Evolutionary conservation across 2,329 filamentous ascomycete species (phyloP).

Genomic region (Paecilomyces sp.): DNA sequence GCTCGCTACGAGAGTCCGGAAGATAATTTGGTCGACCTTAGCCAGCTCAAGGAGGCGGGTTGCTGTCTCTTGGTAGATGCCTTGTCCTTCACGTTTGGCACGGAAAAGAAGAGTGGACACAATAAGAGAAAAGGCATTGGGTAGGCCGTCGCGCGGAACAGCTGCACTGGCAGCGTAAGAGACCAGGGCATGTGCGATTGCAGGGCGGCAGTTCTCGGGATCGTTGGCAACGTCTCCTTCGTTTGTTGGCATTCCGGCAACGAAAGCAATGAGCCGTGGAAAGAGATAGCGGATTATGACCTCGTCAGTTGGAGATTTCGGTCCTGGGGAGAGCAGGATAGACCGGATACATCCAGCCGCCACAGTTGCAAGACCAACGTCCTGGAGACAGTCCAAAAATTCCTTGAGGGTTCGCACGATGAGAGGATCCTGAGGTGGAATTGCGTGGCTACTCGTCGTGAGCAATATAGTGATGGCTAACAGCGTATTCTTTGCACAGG

Average conservation of each 20-base stretch:
- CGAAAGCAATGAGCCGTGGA: constrained; percentile 68
- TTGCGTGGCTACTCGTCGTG: constrained; percentile 66
- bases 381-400: constrained; percentile 70
- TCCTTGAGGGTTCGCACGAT: constrained; percentile 71
- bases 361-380: constrained; percentile 62
- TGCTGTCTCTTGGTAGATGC: constrained; percentile 65
- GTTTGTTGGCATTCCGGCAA: constrained; percentile 45
- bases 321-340: constrained; percentile 61
- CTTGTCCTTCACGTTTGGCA: constrained; percentile 55
- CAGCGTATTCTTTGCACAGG: constrained; percentile 88
- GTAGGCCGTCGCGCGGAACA: constrained; percentile 20
- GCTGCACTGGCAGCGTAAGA: constrained; percentile 53
- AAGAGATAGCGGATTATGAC: constrained; percentile 68
- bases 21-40: constrained; percentile 62
- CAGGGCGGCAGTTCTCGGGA: constrained; percentile 64
- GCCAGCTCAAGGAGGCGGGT: constrained; percentile 73
- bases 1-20: constrained; percentile 64
- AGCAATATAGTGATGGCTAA: constrained; percentile 84
- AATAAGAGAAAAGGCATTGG: constrained; percentile 62
- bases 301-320: constrained; percentile 58
- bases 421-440: constrained; percentile 68
- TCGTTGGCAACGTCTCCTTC: constrained; percentile 58
- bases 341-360: constrained; percentile 85
- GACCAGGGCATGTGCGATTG: constrained; percentile 68
- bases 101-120: constrained; percentile 69